phyloP scores from a whole-genome alignment of 1,139 yeast species.

The Waltiozyma sp. region DNA sequence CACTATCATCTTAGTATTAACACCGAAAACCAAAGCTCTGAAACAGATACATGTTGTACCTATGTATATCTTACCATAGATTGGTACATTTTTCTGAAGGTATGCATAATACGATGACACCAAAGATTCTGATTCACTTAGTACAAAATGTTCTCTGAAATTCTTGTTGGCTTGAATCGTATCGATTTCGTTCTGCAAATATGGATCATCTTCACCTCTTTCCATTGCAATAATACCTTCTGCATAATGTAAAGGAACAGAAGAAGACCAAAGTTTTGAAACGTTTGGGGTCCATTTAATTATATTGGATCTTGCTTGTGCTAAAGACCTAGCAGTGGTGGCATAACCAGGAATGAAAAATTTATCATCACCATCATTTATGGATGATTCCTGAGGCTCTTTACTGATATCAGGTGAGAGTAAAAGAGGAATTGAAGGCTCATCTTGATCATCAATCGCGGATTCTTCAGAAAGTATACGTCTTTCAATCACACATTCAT shows the following conservation, averaged over 20 bases:
- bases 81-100: slow-evolving; percentile 58
- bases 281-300: slow-evolving; percentile 21
- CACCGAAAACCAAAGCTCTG: slow-evolving; percentile 70
- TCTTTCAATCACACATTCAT: slow-evolving; percentile 11
- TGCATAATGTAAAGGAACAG: slow-evolving; percentile 52
- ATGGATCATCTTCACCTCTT: slow-evolving; percentile 32
- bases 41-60: slow-evolving; percentile 63
- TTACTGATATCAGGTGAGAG: slow-evolving; percentile 1
- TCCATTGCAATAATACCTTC: slow-evolving; percentile 22
- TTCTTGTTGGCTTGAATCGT: slow-evolving; percentile 37
- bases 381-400: background rate
- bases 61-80: slow-evolving; percentile 73
- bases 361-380: too few species aligned
- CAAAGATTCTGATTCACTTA: slow-evolving; percentile 39
- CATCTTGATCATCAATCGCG: background rate
- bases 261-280: slow-evolving; percentile 47
- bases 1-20: slow-evolving; percentile 70
- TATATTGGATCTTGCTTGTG: slow-evolving; percentile 6
- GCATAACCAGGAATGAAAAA: slow-evolving; percentile 1
- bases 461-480: slow-evolving; percentile 1
- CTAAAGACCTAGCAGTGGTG: slow-evolving; percentile 1
- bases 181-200: slow-evolving; percentile 34
- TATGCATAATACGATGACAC: slow-evolving; percentile 66
- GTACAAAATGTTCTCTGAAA: slow-evolving; percentile 56
- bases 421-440: background rate